phyloP scores from a whole-genome alignment of 345 rosid species.

The Cardamine chenopodiifolia region DNA sequence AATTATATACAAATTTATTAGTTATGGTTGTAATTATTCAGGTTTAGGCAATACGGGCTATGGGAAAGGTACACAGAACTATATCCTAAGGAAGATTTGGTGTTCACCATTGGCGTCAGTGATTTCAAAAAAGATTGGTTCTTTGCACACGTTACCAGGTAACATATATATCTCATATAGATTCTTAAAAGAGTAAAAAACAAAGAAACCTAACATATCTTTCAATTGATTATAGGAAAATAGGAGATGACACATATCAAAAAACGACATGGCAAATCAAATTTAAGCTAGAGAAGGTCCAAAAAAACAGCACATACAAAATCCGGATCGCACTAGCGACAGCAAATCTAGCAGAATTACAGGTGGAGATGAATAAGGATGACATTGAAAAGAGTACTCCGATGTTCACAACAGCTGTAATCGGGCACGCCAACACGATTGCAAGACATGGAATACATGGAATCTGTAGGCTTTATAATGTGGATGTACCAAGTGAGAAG shows the following conservation, averaged over 20 bases:
- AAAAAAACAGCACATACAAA: constrained; percentile 49
- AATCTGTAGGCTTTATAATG: constrained; percentile 63
- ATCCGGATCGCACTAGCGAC: constrained; percentile 70
- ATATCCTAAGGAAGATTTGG: constrained; percentile 64
- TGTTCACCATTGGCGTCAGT: constrained; percentile 60
- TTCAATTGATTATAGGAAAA: constrained; percentile 37
- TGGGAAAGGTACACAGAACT: constrained; percentile 83
- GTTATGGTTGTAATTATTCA: constrained; percentile 19
- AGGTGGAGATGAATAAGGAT: constrained; percentile 48
- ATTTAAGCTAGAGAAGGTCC: constrained; percentile 50
- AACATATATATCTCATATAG: not conserved
- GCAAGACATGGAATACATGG: constrained; percentile 93
- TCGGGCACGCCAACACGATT: constrained; percentile 78
- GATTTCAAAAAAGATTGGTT: constrained; percentile 80
- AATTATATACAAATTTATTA: no score
- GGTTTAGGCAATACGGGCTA: constrained; percentile 85
- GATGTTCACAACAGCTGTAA: constrained; percentile 61
- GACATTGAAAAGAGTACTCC: constrained; percentile 33
- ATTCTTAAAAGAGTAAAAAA: not conserved
- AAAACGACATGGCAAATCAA: constrained; percentile 79
- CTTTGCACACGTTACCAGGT: constrained; percentile 86
- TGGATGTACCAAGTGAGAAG: constrained; percentile 53
- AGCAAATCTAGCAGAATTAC: constrained; percentile 61
- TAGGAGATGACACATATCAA: constrained; percentile 46
- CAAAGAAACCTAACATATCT: not conserved